Base-by-base conservation (phyloP, 2,329 filamentous ascomycete species). In the Seiridium unicorne region DNA sequence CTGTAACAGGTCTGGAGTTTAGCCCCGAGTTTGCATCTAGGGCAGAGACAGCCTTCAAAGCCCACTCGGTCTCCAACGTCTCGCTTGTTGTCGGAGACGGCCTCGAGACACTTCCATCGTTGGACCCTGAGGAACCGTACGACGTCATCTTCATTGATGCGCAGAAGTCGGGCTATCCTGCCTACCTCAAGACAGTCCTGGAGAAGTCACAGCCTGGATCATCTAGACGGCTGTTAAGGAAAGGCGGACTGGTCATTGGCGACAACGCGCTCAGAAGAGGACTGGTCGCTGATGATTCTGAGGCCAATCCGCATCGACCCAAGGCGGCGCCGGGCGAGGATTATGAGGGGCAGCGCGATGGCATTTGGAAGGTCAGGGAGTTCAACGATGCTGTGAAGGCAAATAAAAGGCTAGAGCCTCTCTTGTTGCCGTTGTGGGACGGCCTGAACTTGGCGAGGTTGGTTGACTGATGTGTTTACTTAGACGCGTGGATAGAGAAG, bases 61-160 rank as follows among this genome's bases (percentile, higher is more conserved):
- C 75, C 38, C 69, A 76, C 46, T 73, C 72, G 13, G 66, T 81
- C 42, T 67, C 70, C 40, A 84, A 84, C 63, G 70, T 78, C 42
- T 73, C 82, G n/a, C 70, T 84, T 10, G 63, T 79, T 6, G 70
- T 79, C 18, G 81, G 81, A 4, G 74, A 81, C 63, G 81, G 78
- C 3, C 71, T 77, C 7, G 69, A 64, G 58, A 65, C 72, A 60
- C 61, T 69, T 51, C 31, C 65, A 51, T 55, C 58, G 34, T 72
- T 75, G 3, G 63, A 76, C 1, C 64, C 70, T 60, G 59, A 68
- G 42, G 69, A 77, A 64, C 79, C 82, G 3, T 85, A 81, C 64
- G 82, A 84, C 68, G 70, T 84, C 49, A 75, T 84, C 67, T 84
- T 84, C 67, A 76, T 84, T 62, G 82, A 84, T 60, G 82, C 82